Evolutionary conservation across 2,329 filamentous ascomycete genomes (phyloP), one percentile per base, ranked within the genome.

Genomic region (Claviceps maximensis): DNA sequence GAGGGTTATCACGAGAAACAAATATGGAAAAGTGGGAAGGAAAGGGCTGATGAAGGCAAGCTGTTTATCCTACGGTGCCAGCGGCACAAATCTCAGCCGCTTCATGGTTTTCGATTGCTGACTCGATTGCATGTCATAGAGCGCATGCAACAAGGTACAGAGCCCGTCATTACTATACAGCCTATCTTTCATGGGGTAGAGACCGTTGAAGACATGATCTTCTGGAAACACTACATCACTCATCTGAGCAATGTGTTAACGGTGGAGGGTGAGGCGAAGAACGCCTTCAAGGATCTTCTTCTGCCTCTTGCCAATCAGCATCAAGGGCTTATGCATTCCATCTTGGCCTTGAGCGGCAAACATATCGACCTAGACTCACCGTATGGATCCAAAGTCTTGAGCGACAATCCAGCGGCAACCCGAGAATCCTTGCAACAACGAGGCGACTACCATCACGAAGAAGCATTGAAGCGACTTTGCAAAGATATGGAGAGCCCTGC

Each of bases 1-100:
- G 89, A 95, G 69, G 89, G 89, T 13, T 95, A 95, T 63, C 87
- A 87, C 50, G 85, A 88, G 56, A 89, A 89, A 65, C 85, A 87
- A 54, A 79, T 89, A 51, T 95, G 89, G 89, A 88, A 84, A 67
- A 90, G 87, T 63, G 88, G 89, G 29, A 88, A 81, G 64, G 86
- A 91, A 66, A 84, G 77, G 63, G 77, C 80, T 36, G 83, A 86
- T 71, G 82, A 88, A 71, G 79, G 79, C 80, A 71, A 59, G 70
- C 33, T 7, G 12, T 49, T 13, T 17, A 19, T 49, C 9, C 23
- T 21, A 4, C 12, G 17, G 23, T 4, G 15, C 13, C 13, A 41
- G 36, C 47, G 27, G 23, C 23, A 13, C 9, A 19, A 25, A 23
- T 10, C 4, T 49, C 31, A 15, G n/a, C 17, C 23, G 9, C 27